Conservation (phyloP, 768 basidiomycete species). For the Amanita inopinata region DNA sequence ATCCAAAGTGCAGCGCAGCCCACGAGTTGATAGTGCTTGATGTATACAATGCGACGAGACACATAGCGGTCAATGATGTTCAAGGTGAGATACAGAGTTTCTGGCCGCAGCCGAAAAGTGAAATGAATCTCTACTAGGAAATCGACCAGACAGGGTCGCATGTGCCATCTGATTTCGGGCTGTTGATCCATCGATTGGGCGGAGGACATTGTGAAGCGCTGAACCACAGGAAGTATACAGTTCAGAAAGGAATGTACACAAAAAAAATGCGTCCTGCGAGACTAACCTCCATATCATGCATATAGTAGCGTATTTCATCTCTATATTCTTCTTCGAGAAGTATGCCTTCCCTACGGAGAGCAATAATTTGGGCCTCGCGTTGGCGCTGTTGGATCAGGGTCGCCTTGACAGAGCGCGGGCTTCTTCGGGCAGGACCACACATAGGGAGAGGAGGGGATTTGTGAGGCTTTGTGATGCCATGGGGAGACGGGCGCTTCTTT, state of each 20-base stretch:
- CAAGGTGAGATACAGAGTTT: slow-evolving; percentile 96
- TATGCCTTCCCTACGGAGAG: slow-evolving; percentile 61
- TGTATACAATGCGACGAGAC: slow-evolving; percentile 95
- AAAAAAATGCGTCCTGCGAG: slow-evolving; percentile 6
- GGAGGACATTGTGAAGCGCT: slow-evolving; percentile 86
- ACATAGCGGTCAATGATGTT: slow-evolving; percentile 99
- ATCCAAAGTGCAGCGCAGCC: slow-evolving; percentile 99
- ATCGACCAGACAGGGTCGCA: slow-evolving; percentile 97
- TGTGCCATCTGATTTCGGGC: slow-evolving; percentile 98
- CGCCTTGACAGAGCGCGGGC: slow-evolving; percentile 57
- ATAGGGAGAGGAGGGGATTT: slow-evolving; percentile 46
- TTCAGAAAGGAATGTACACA: slow-evolving; percentile 14
- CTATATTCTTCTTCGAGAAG: slow-evolving; percentile 93
- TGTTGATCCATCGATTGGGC: slow-evolving; percentile 97
- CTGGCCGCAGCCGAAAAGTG: slow-evolving; percentile 93
- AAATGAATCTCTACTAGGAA: slow-evolving; percentile 99
- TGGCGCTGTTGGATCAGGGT: slow-evolving; percentile 55
- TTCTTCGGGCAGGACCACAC: slow-evolving; percentile 42
- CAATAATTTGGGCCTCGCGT: slow-evolving; percentile 58
- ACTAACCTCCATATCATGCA: slow-evolving; percentile 98
- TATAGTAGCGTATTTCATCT: slow-evolving; percentile 86
- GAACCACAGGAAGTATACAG: slow-evolving; percentile 5
- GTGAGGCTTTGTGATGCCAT: slow-evolving; percentile 64
- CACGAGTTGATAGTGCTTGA: slow-evolving; percentile 98
- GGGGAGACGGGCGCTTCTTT: slow-evolving; percentile 78